Evolutionary conservation across 192 early-diverging fungal genomes (phyloP).

Genomic region (Coemansia sp.): DNA sequence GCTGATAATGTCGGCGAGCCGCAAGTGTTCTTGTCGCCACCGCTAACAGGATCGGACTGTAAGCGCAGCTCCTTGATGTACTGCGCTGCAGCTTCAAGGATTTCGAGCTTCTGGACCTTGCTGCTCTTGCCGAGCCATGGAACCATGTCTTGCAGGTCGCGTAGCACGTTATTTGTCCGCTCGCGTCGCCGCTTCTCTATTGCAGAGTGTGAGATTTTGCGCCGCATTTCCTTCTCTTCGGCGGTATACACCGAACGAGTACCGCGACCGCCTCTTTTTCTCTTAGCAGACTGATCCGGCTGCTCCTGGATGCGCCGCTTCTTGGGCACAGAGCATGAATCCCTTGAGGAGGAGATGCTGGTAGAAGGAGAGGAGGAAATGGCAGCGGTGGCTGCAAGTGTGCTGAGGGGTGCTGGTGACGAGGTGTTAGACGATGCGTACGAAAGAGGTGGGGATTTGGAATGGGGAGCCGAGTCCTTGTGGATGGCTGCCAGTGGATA

Average conservation of each 20-base stretch:
- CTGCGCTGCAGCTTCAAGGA: constrained; percentile 34
- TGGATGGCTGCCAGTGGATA: not conserved
- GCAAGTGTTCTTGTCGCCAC: not conserved
- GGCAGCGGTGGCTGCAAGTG: constrained; percentile 17
- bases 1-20: constrained; percentile 9
- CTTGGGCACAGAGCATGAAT: not conserved
- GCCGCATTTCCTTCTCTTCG: constrained; percentile 62
- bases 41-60: not conserved
- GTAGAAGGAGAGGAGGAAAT: not conserved
- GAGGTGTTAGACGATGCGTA: constrained; percentile 30
- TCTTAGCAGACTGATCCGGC: constrained; percentile 7
- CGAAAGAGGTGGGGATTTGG: constrained; percentile 28
- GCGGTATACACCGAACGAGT: constrained; percentile 29
- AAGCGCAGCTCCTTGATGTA: constrained; percentile 33
- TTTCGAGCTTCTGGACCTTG: constrained; percentile 36
- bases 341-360: not conserved
- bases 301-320: not conserved
- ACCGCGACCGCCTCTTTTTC: constrained; percentile 23
- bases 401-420: constrained; percentile 28
- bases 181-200: constrained; percentile 83
- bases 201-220: constrained; percentile 81
- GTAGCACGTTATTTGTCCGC: constrained; percentile 82
- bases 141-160: constrained; percentile 71
- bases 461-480: not conserved
- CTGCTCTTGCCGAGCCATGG: constrained; percentile 54